A percentile compares a stretch with the other conserved stretches of the same genome.
Evolutionary conservation across 140 eudicot species (phyloP).

Genomic region (Stevia rebaudiana): DNA sequence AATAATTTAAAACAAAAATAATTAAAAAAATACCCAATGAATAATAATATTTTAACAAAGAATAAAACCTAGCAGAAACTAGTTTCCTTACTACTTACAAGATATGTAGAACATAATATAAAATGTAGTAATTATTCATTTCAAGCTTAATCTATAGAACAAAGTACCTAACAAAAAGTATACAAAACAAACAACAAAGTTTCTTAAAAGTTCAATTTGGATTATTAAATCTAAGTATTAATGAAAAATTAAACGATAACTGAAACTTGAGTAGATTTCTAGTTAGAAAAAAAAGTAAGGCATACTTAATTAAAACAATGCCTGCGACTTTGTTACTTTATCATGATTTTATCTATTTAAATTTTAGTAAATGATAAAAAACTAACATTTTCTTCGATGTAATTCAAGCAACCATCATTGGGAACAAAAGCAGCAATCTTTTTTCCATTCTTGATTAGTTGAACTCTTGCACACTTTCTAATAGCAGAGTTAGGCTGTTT

Average conservation of each 20-base stretch:
- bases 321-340: not conserved
- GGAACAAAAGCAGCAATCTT: slow-evolving; percentile 73
- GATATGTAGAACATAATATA: too few species aligned
- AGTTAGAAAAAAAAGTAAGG: too few species aligned
- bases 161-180: too few species aligned
- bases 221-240: too few species aligned
- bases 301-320: too few species aligned
- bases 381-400: slow-evolving; percentile 68
- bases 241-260: too few species aligned
- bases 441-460: slow-evolving; percentile 68
- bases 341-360: too few species aligned
- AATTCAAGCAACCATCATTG: slow-evolving; percentile 71
- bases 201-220: too few species aligned
- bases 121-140: not conserved
- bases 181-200: not conserved
- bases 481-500: slow-evolving; percentile 82
- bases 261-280: too few species aligned
- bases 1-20: not conserved
- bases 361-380: not conserved
- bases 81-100: too few species aligned
- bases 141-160: not conserved
- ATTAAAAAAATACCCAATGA: not conserved
- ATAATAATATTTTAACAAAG: not conserved
- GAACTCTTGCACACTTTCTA: slow-evolving; percentile 76
- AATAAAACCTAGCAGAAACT: too few species aligned